Percentiles rank a stretch among this genome's conserved stretches.
Evolutionary conservation across 2,329 filamentous ascomycete genomes (phyloP).

Genomic region (Fusarium sp.): DNA sequence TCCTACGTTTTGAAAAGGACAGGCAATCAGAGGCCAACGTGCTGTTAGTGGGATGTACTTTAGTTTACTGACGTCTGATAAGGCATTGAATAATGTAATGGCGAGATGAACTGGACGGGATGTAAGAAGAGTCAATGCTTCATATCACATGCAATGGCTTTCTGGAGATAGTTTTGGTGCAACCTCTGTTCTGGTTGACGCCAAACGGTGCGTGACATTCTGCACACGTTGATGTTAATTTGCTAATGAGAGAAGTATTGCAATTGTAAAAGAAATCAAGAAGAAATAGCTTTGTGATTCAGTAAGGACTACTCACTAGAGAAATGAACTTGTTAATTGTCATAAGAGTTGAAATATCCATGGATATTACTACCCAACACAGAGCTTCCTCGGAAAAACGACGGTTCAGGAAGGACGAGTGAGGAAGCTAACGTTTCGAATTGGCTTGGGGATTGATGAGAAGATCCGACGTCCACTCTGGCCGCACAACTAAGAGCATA

Average conservation of each 20-base stretch:
- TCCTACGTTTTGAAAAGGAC: not conserved
- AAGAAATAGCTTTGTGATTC: not conserved
- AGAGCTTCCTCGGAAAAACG: constrained; percentile 41
- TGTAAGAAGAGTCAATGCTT: not conserved
- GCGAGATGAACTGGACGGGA: not conserved
- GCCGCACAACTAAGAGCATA: not conserved
- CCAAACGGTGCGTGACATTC: not conserved
- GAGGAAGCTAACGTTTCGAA: constrained; percentile 16
- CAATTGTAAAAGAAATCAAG: too few relatives aligned
- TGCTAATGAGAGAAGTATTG: not conserved
- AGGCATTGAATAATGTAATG: not conserved
- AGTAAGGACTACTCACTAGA: not conserved
- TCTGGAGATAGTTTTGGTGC: not conserved
- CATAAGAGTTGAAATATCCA: too few relatives aligned
- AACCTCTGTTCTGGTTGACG: not conserved
- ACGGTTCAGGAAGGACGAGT: constrained; percentile 20
- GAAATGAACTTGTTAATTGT: too few relatives aligned
- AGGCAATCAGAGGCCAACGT: not conserved
- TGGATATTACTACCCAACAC: too few relatives aligned
- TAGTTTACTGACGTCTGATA: not conserved
- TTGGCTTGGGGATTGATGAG: not conserved
- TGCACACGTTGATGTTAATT: not conserved
- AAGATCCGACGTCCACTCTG: not conserved
- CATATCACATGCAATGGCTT: not conserved
- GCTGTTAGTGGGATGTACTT: too few relatives aligned